phyloP scores from a whole-genome alignment of 1,139 yeast genomes.

The Blastobotrys arbuscula region DNA sequence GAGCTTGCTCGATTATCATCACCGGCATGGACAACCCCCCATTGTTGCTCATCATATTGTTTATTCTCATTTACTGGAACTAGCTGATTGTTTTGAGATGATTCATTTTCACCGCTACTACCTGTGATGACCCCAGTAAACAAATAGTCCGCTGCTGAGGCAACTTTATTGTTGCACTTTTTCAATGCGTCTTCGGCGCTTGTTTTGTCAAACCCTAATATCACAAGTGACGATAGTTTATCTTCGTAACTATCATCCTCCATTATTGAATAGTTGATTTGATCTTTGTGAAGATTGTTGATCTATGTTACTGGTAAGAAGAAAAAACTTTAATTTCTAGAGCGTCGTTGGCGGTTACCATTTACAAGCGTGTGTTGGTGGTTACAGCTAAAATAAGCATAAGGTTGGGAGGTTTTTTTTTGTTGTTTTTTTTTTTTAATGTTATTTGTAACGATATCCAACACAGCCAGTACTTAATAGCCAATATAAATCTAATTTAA shows the following conservation, averaged over 20 bases:
- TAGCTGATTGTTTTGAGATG: not conserved
- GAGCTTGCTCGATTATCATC: not conserved
- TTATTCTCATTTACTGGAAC: not conserved
- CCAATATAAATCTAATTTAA: no score
- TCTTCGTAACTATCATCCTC: constrained; percentile 4
- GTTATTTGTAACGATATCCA: no score
- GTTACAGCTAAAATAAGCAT: no score
- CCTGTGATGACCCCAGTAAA: not conserved
- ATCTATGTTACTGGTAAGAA: no score
- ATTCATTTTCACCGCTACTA: not conserved
- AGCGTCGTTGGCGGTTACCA: no score
- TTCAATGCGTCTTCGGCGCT: constrained; percentile 32
- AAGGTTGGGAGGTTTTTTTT: no score
- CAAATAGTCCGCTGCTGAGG: constrained; percentile 14
- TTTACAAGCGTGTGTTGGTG: no score
- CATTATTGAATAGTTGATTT: no score
- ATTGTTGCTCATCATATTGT: constrained; percentile 1
- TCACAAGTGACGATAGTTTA: constrained; percentile 40
- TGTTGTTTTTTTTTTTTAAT: no score
- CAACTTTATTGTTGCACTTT: not conserved
- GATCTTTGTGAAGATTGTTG: no score
- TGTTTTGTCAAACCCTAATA: constrained; percentile 56
- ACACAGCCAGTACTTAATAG: no score
- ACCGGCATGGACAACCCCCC: not conserved
- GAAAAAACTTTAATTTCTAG: no score